Conservation (phyloP, 2,329 filamentous ascomycete genomes). For the Pseudocercospora macadamiae region DNA sequence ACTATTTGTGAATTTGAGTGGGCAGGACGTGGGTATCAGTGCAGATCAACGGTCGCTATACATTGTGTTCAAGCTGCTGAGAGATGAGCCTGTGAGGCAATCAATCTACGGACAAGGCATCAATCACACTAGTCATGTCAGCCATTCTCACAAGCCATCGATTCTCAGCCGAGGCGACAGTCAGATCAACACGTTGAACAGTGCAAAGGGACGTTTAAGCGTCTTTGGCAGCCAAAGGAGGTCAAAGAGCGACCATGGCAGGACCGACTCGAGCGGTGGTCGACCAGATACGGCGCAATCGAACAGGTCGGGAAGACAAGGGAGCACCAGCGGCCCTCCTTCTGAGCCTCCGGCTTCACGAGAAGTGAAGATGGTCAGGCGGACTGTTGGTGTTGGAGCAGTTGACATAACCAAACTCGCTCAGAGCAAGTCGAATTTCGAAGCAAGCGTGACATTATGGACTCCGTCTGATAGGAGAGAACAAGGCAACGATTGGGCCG, state of each 20-base stretch:
- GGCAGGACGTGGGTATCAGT: slow-evolving; percentile 70
- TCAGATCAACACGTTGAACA: slow-evolving; percentile 27
- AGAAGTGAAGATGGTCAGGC: slow-evolving; percentile 60
- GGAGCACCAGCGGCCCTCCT: slow-evolving; percentile 21
- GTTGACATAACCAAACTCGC: slow-evolving; percentile 66
- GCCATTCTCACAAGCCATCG: slow-evolving; percentile 14
- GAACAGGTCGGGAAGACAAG: slow-evolving; percentile 26
- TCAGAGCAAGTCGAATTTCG: slow-evolving; percentile 29
- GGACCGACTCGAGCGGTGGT: slow-evolving; percentile 20
- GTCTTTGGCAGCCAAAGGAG: slow-evolving; percentile 69
- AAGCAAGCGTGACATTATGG: slow-evolving; percentile 68
- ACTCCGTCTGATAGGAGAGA: slow-evolving; percentile 65
- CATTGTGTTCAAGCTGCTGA: slow-evolving; percentile 78
- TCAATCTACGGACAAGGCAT: slow-evolving; percentile 28
- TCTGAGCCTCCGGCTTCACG: slow-evolving; percentile 11
- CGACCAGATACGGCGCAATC: slow-evolving; percentile 34
- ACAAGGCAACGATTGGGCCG: slow-evolving; percentile 69
- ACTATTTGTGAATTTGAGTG: slow-evolving; percentile 82
- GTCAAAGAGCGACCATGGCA: slow-evolving; percentile 25
- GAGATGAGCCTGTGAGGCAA: slow-evolving; percentile 52
- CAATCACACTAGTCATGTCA: slow-evolving; percentile 12
- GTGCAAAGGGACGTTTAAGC: slow-evolving; percentile 49
- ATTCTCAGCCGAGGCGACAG: slow-evolving; percentile 21
- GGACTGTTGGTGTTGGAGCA: slow-evolving; percentile 76
- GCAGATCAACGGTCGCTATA: slow-evolving; percentile 72